Conservation (phyloP, 257 asterid genomes). For the Rubia yunnanensis region DNA sequence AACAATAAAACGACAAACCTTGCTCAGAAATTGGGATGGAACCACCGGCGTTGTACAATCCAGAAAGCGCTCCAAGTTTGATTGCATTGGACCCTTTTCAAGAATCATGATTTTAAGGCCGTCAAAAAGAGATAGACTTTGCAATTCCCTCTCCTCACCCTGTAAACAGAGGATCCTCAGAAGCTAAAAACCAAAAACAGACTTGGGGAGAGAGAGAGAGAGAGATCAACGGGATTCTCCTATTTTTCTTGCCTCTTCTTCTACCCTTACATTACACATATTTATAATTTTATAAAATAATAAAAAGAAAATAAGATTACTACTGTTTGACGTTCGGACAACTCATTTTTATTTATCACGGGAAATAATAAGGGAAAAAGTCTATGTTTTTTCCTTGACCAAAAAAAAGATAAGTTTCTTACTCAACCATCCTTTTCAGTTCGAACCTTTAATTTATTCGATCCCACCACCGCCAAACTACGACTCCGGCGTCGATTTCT, state of each 20-base stretch:
- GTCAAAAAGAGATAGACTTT: slow-evolving; percentile 24
- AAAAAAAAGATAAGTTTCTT: too few relatives aligned
- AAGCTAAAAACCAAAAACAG: slow-evolving; percentile 2
- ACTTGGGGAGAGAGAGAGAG: slow-evolving; percentile 24
- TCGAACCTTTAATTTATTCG: background rate
- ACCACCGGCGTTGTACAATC: slow-evolving; percentile 36
- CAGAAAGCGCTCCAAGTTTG: slow-evolving; percentile 38
- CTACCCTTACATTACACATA: slow-evolving; percentile 6
- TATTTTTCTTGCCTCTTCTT: slow-evolving; percentile 13
- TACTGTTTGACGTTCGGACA: slow-evolving; percentile 63
- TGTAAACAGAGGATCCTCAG: slow-evolving; percentile 28
- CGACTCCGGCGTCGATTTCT: slow-evolving; percentile 29
- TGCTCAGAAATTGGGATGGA: slow-evolving; percentile 32
- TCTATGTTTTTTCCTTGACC: slow-evolving; percentile 11
- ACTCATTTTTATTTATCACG: slow-evolving; percentile 19
- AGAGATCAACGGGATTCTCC: slow-evolving; percentile 69
- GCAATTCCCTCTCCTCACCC: slow-evolving; percentile 48
- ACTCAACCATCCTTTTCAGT: background rate
- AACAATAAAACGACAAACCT: slow-evolving; percentile 18
- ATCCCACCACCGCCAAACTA: slow-evolving; percentile 31
- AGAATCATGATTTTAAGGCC: slow-evolving; percentile 27
- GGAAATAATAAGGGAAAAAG: background rate
- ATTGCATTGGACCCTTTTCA: slow-evolving; percentile 28
- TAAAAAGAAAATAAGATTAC: slow-evolving; percentile 21
- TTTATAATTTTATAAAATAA: too few relatives aligned